Percentiles rank a stretch among this genome's conserved stretches.
phyloP scores from a whole-genome alignment of 129 eudicot genomes.

The Helianthus tuberosus region DNA sequence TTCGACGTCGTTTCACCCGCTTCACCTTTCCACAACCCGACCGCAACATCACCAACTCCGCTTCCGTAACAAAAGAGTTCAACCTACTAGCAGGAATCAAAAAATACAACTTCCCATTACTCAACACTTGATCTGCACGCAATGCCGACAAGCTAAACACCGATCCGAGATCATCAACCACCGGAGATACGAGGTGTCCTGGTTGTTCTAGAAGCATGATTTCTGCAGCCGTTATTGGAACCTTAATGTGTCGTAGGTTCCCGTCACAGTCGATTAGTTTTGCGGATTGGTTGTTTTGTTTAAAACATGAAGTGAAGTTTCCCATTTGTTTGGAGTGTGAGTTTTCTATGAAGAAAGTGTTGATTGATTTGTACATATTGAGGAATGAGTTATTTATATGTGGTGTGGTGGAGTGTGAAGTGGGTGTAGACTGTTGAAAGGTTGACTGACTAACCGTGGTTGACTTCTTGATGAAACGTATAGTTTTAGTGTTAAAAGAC shows the following conservation, averaged over 20 bases:
- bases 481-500: conserved; percentile 4
- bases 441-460: neutral
- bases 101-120: conserved; percentile 35
- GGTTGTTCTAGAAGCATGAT: conserved; percentile 58
- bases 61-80: conserved; percentile 32
- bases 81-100: conserved; percentile 46
- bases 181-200: conserved; percentile 43
- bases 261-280: conserved; percentile 41
- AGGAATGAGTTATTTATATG: neutral
- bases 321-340: conserved; percentile 33
- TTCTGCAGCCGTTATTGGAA: conserved; percentile 55
- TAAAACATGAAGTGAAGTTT: conserved; percentile 37
- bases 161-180: conserved; percentile 21
- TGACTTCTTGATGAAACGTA: neutral
- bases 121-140: conserved; percentile 43
- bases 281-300: conserved; percentile 14
- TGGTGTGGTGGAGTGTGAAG: conserved; percentile 14
- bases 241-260: conserved; percentile 11
- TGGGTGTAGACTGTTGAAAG: neutral
- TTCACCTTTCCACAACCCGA: neutral
- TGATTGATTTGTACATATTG: neutral
- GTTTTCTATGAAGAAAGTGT: no score
- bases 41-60: conserved; percentile 43
- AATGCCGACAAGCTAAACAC: conserved; percentile 35
- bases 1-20: conserved; percentile 19